Evolutionary conservation across 1,284 basidiomycete genomes (phyloP).

Genomic region (Coriolopsis trogii): DNA sequence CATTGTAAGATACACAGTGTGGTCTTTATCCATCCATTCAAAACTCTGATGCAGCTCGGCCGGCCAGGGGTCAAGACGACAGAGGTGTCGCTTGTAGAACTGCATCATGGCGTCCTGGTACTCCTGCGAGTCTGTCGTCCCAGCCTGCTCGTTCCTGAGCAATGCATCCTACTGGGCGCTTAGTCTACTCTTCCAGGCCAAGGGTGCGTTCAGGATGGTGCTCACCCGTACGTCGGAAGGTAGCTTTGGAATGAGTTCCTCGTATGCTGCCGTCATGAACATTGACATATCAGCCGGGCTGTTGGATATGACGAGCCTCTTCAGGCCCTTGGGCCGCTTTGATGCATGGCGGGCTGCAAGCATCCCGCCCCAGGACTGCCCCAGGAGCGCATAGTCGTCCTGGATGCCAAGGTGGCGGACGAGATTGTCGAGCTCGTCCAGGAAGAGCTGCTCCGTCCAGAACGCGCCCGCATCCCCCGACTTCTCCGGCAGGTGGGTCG

Average conservation of each 20-base stretch:
- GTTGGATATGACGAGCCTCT: conserved; percentile 41
- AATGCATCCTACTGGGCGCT: conserved; percentile 46
- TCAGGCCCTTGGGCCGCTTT: conserved; percentile 41
- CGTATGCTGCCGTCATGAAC: conserved; percentile 37
- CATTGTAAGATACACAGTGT: conserved; percentile 54
- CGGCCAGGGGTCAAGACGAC: conserved; percentile 49
- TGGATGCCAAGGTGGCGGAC: conserved; percentile 41
- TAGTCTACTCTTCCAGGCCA: too few species aligned
- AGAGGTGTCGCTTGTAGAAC: conserved; percentile 49
- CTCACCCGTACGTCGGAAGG: conserved; percentile 42
- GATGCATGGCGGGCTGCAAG: conserved; percentile 39
- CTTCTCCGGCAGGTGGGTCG: conserved; percentile 45
- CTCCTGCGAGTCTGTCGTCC: conserved; percentile 47
- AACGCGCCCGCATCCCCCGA: conserved; percentile 35
- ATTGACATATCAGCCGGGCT: conserved; percentile 35
- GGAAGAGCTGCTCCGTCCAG: conserved; percentile 51
- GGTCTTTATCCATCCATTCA: conserved; percentile 41
- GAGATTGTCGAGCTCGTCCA: conserved; percentile 52
- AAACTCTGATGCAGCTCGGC: conserved; percentile 32
- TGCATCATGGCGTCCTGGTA: conserved; percentile 46
- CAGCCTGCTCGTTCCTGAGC: conserved; percentile 48
- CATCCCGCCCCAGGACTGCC: conserved; percentile 59
- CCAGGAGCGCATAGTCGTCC: conserved; percentile 43
- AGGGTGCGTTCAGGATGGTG: not conserved
- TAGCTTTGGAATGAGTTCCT: conserved; percentile 32